These are phyloP conservation scores for Xylaria venustula DNA, from an alignment of 495 filamentous ascomycete genomes.

Conservation along the genomic window DNA sequence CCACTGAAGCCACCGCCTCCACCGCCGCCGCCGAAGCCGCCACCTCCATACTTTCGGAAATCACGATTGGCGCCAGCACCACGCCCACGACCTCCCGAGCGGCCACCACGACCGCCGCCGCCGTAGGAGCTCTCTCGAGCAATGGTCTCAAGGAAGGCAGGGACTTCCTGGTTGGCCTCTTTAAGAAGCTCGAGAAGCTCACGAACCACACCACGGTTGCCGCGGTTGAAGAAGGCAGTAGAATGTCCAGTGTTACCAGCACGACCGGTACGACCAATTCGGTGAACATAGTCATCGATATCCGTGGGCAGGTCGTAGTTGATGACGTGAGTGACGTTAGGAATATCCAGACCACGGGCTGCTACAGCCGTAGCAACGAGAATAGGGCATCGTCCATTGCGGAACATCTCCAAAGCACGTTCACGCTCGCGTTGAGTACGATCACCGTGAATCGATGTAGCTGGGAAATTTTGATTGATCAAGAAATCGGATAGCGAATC, in stretches of 20 bases:
- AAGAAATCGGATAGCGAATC: conserved; percentile 96
- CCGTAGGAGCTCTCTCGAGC: conserved; percentile 86
- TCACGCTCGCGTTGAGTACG: conserved; percentile 99
- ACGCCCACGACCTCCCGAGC: conserved; percentile 64
- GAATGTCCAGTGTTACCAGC: conserved; percentile 98
- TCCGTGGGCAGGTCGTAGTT: conserved; percentile 99
- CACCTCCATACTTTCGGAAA: conserved; percentile 75
- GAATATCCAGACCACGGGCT: conserved; percentile 93
- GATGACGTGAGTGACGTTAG: conserved; percentile 96
- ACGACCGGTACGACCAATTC: conserved; percentile 99
- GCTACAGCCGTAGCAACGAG: conserved; percentile 96
- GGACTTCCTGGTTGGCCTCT: conserved; percentile 96
- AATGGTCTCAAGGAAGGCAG: conserved; percentile 90
- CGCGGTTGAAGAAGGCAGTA: conserved; percentile 99
- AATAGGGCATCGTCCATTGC: conserved; percentile 91
- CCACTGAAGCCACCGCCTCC: conserved; percentile 52
- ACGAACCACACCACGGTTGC: conserved; percentile 93
- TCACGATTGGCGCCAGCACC: conserved; percentile 75
- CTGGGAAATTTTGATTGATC: conserved; percentile 96
- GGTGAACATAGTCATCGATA: conserved; percentile 98
- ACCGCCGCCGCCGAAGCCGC: conserved; percentile 50
- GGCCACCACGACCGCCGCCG: conserved; percentile 69
- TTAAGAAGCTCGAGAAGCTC: conserved; percentile 95
- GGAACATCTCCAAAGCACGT: conserved; percentile 94
- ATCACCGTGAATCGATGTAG: conserved; percentile 98